Evolutionary conservation across 2,329 filamentous ascomycete species (phyloP), one percentile per base, ranked within the genome.

Genomic region (Ceratocystis colombiana): DNA sequence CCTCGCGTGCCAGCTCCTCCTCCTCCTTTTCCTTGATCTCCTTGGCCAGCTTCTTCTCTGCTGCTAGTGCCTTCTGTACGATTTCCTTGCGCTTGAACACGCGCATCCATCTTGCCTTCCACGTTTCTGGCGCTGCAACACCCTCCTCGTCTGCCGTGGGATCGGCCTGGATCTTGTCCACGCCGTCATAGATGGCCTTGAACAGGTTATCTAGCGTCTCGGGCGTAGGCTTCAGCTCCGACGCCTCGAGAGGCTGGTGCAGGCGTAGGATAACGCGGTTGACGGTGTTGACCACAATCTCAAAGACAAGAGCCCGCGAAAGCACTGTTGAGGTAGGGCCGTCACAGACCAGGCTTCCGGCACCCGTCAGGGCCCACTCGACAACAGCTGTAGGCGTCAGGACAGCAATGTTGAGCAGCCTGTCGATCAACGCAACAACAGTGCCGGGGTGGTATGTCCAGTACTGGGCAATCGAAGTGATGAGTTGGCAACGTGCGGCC

Each of bases 401-500:
- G 71, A 99, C 96, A 15, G 89, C 92, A 78, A 96, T 99, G 77
- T 97, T 99, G 71, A 99, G 86, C 4, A 99, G 83, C 76, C 97
- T 97, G 79, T 97, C 93, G 67, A 97, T 83, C 71, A 99, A 96
- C 71, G 89, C 89, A 70, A 97, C 84, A 2, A 91, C 94, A 55
- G 95, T 87, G 68, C 94, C 94, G 0, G 93, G 91, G 72, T 99
- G 93, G 41, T 93, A 87, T 61, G 84, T 83, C 94, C 94, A 99
- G 79, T 96, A 99, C 50, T 86, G 82, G 79, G 96, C 89, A 48
- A 97, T 91, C 3, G 89, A 89, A 4, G 87, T 84, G 71, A 97
- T 89, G 72, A 99, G 96, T 76, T 99, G 94, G 53, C 86, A 83
- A 50, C 91, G 85, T 1, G 90, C 91, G 1, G 82, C 82, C 67